Evolutionary conservation across 345 rosid species (phyloP).

Genomic region (Zanthoxylum bungeanum): DNA sequence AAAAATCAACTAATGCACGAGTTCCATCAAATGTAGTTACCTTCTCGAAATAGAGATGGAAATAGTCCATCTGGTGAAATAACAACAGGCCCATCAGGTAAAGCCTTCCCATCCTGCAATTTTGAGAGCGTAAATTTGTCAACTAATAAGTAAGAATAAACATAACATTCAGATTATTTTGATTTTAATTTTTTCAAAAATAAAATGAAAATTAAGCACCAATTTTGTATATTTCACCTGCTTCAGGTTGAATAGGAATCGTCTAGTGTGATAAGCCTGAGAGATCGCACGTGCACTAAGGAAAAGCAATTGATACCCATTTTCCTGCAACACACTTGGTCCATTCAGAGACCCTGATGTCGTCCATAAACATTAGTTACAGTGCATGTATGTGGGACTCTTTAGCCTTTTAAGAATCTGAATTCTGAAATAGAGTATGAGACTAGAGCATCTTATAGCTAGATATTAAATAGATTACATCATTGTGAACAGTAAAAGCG

Average conservation of each 20-base stretch:
- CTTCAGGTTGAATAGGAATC: conserved; percentile 78
- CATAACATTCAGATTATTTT: background rate
- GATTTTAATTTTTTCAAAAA: background rate
- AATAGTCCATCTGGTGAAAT: conserved; percentile 98
- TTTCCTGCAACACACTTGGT: conserved; percentile 55
- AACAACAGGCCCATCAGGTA: conserved; percentile 97
- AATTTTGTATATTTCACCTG: conserved; percentile 54
- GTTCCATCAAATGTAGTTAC: conserved; percentile 35
- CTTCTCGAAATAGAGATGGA: conserved; percentile 93
- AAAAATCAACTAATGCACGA: background rate
- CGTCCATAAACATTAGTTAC: background rate
- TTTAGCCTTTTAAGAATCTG: background rate
- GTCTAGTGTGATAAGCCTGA: conserved; percentile 87
- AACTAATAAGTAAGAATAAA: background rate
- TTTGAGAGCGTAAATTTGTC: background rate
- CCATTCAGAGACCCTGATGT: background rate
- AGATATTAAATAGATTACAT: too few species aligned
- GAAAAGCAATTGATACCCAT: conserved; percentile 91
- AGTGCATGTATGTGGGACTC: background rate
- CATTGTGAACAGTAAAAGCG: too few species aligned
- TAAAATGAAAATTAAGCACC: conserved; percentile 3
- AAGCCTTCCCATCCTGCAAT: conserved; percentile 79
- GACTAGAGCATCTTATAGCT: background rate
- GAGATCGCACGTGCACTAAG: conserved; percentile 96
- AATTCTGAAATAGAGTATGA: background rate